Conservation (phyloP, 2,329 filamentous ascomycete genomes). For the Cercospora berteroae region DNA sequence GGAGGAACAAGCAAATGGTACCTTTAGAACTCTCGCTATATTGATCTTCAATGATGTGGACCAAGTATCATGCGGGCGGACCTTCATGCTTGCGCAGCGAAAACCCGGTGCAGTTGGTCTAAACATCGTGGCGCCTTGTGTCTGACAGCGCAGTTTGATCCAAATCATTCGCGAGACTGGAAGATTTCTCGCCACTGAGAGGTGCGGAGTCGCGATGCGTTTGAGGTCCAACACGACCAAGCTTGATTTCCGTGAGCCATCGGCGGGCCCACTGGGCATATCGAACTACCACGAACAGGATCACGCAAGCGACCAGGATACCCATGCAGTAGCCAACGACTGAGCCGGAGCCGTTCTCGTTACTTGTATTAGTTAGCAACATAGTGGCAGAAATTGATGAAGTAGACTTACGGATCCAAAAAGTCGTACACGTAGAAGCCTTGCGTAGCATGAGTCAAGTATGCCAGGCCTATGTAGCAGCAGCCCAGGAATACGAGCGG, state of each 20-base stretch:
- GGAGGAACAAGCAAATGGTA: not conserved
- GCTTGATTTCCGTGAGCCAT: conserved; percentile 47
- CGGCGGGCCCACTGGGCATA: conserved; percentile 42
- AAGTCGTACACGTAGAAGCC: conserved; percentile 77
- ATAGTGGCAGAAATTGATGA: not conserved
- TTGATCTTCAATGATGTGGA: not conserved
- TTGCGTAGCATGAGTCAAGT: conserved; percentile 66
- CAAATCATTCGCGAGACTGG: not conserved
- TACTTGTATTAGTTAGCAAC: not conserved
- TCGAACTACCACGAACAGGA: conserved; percentile 45
- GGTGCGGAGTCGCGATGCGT: not conserved
- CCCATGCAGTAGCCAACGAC: conserved; percentile 65
- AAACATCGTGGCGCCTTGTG: not conserved
- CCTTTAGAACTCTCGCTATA: too few species aligned
- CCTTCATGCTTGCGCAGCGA: not conserved
- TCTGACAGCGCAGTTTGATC: not conserved
- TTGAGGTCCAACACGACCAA: conserved; percentile 28
- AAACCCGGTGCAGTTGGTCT: not conserved
- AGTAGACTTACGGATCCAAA: conserved; percentile 56
- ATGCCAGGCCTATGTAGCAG: conserved; percentile 71
- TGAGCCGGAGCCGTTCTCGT: conserved; percentile 41
- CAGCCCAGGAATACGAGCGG: conserved; percentile 68
- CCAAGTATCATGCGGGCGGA: not conserved
- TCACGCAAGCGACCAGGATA: conserved; percentile 38
- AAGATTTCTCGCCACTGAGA: not conserved